Conservation (phyloP, 345 rosid species). For the Linum lewisii region DNA sequence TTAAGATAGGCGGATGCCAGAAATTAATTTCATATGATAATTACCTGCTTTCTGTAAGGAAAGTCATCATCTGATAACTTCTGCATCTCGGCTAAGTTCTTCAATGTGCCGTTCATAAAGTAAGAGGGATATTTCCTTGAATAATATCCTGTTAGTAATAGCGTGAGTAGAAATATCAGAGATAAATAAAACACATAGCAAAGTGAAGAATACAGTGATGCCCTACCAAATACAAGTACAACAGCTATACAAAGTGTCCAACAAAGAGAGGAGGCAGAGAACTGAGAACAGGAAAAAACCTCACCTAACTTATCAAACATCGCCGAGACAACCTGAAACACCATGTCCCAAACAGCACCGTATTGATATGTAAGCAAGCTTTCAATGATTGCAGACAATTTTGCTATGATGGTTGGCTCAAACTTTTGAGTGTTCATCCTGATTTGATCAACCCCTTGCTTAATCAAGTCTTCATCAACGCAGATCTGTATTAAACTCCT, state of each 20-base stretch:
- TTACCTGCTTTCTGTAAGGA: slow-evolving; percentile 74
- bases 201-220: background rate
- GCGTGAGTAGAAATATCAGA: background rate
- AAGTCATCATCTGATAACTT: slow-evolving; percentile 75
- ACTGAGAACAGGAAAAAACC: slow-evolving; percentile 4
- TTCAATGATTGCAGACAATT: slow-evolving; percentile 63
- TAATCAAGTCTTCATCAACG: slow-evolving; percentile 67
- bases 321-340: slow-evolving; percentile 64
- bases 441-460: slow-evolving; percentile 58
- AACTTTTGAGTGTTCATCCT: slow-evolving; percentile 32
- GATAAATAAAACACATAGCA: background rate
- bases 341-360: slow-evolving; percentile 72
- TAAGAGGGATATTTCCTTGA: slow-evolving; percentile 62
- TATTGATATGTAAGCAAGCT: slow-evolving; percentile 78
- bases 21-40: slow-evolving; percentile 54
- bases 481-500: slow-evolving; percentile 62
- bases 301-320: slow-evolving; percentile 81
- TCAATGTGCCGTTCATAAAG: slow-evolving; percentile 66
- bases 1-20: too few species aligned
- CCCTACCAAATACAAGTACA: background rate
- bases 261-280: slow-evolving; percentile 31
- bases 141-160: slow-evolving; percentile 4
- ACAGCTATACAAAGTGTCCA: background rate
- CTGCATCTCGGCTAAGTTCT: slow-evolving; percentile 78
- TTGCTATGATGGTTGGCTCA: slow-evolving; percentile 72